These are phyloP conservation scores for Ogataea siamensis DNA, from an alignment of 805 yeast genomes.

Conservation along the genomic window DNA sequence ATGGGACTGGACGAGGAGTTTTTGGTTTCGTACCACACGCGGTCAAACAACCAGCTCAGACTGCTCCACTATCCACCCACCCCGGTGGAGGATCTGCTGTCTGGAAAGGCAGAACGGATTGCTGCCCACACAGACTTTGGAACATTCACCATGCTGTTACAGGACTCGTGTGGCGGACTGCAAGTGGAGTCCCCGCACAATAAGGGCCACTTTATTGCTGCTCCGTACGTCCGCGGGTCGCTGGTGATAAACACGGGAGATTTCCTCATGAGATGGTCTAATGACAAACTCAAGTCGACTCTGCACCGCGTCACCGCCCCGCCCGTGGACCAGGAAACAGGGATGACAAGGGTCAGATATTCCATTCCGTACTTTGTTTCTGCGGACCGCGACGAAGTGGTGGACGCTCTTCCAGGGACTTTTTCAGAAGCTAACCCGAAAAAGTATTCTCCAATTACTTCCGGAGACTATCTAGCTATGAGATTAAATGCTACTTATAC, in stretches of 20 bases:
- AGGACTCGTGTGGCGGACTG: slow-evolving; percentile 38
- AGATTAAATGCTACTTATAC: slow-evolving; percentile 24
- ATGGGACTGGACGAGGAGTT: slow-evolving; percentile 30
- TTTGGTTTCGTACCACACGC: slow-evolving; percentile 26
- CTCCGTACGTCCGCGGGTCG: slow-evolving; percentile 33
- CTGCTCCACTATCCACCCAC: slow-evolving; percentile 34
- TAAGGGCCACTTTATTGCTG: slow-evolving; percentile 31
- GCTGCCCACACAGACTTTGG: slow-evolving; percentile 42
- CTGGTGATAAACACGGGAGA: slow-evolving; percentile 42
- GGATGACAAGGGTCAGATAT: slow-evolving; percentile 24
- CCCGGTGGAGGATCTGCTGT: slow-evolving; percentile 29
- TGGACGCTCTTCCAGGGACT: slow-evolving; percentile 26
- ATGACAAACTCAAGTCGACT: slow-evolving; percentile 38
- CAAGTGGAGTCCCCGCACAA: slow-evolving; percentile 35
- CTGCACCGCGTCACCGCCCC: slow-evolving; percentile 39
- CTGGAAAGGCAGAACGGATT: slow-evolving; percentile 34
- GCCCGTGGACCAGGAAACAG: slow-evolving; percentile 18
- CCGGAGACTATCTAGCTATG: slow-evolving; percentile 24
- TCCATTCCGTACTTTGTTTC: slow-evolving; percentile 33
- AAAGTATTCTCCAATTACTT: slow-evolving; percentile 23
- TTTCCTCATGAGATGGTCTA: slow-evolving; percentile 38
- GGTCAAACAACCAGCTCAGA: slow-evolving; percentile 32
- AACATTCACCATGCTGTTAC: slow-evolving; percentile 35
- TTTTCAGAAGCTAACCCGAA: slow-evolving; percentile 15
- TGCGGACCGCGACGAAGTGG: slow-evolving; percentile 18